A percentile compares a stretch with the other conserved stretches of the same genome.
phyloP scores from a whole-genome alignment of 2,329 filamentous ascomycete species.

The Xylariales sp. region DNA sequence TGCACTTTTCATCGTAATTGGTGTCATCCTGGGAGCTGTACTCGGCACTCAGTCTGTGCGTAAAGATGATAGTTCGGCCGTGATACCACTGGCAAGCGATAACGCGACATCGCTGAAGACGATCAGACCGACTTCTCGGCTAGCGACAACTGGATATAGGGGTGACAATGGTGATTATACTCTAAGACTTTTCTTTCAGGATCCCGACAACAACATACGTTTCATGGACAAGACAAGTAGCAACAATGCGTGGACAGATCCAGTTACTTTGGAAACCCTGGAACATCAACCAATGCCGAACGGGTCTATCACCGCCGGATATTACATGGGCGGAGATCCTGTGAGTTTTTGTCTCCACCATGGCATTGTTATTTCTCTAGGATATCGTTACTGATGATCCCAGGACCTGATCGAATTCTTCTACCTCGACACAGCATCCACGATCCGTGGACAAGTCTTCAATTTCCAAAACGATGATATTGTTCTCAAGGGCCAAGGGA shows the following conservation, averaged over 20 bases:
- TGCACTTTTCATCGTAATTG: conserved; percentile 11
- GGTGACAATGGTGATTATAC: conserved; percentile 13
- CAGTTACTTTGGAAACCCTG: conserved; percentile 15
- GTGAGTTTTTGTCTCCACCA: conserved; percentile 11
- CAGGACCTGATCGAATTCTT: conserved; percentile 18
- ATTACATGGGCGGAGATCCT: conserved; percentile 12
- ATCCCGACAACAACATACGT: conserved; percentile 14
- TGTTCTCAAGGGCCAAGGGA: conserved; percentile 12
- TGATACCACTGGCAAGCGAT: no score
- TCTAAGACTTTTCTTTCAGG: conserved; percentile 19
- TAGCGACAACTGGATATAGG: conserved; percentile 18
- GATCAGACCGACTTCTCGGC: conserved; percentile 15
- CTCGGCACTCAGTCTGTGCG: conserved; percentile 12
- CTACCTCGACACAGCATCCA: conserved; percentile 16
- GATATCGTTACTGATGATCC: background rate
- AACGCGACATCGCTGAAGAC: conserved; percentile 6
- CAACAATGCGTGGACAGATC: conserved; percentile 14
- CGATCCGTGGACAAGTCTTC: conserved; percentile 17
- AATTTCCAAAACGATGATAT: conserved; percentile 12
- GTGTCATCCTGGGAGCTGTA: conserved; percentile 16
- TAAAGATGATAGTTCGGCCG: no score
- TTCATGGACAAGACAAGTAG: conserved; percentile 16
- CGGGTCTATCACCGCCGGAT: conserved; percentile 16
- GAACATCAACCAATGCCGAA: conserved; percentile 15
- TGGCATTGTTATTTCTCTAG: background rate